Base-by-base conservation (phyloP, 208 protist species). In the Vickermania ingenoplastis region DNA sequence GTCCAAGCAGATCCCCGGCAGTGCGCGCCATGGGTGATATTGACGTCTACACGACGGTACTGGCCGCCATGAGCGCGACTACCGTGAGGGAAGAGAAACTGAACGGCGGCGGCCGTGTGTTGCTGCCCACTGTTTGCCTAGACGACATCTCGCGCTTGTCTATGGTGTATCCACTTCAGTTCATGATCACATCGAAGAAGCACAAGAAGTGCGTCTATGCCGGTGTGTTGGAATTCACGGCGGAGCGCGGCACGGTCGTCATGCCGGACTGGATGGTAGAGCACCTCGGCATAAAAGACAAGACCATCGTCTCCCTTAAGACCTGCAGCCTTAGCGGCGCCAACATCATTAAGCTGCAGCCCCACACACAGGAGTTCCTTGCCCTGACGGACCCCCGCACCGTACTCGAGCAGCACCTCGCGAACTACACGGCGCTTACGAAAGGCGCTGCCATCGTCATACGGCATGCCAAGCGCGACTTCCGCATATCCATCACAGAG, bases 211-310 rank as follows among this genome's bases (percentile, higher is more conserved):
- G 52, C 0, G 71, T 75, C 1, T 96, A 94, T 68, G 85, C 86
- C 24, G 94, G 86, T 0, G 93, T 98, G 14, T 74, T 97, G 17
- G 94, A 97, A 61, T 98, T 98, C 65, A 90, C 69, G 53, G 90
- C 92, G 0, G 78, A 96, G 25, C 79, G 84, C 14, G 96, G 96
- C 31, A 74, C 66, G 49, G 71, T 92, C 23, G 88, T 97, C 48
- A 68, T 97, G 45, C 96, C 96, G 0, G 69, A 88, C 27, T 98
- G 94, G 91, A 97, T 98, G 92, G 95, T 94, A 65, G 54, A 83
- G n/a, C 75, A 95, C 53, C 66, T 98, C 2, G 49, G 73, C 27
- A 58, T 97, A 7, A 56, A 76, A 22, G 61, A 61, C 24, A 74
- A 73, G 2, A 65, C 77, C 50, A 73, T 85, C 3, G 67, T 97